Evolutionary conservation across 2,329 filamentous ascomycete species (phyloP), one percentile per base, ranked within the genome.

Genomic region (Beauveria australis): DNA sequence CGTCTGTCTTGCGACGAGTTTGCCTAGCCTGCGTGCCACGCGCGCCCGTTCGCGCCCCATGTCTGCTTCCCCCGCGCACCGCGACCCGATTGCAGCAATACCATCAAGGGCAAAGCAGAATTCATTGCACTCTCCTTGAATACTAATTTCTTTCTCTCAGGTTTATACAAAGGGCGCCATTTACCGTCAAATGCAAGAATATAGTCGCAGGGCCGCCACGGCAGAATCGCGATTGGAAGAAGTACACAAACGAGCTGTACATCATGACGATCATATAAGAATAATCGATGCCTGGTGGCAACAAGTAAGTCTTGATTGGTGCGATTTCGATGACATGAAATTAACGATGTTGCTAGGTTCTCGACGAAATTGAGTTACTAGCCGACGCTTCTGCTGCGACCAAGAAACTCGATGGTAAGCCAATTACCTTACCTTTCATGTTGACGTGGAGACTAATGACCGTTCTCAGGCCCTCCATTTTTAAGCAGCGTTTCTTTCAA

Each of bases 151-250:
- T n/a, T 70, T 58, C 10, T 62, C 63, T 63, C 66, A 76, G 74
- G 65, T 70, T 59, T 76, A 75, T 63, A 76, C 73, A 63, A 99
- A 97, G 78, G 94, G 96, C 78, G 94, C 94, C 65, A 96, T 99
- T 72, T 88, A 90, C 69, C 91, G 95, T 62, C 93, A 97, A 77
- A 96, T 99, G 92, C 90, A 92, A 72, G 94, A 97, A 76, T 97
- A 96, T 76, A 96, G 96, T 76, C 87, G 94, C 67, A 91, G 96
- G 72, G 92, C 92, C 72, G 81, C 83, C 61, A 89, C 89, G 46
- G 79, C 95, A 64, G 92, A 97, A 77, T 80, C 85, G 62, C 89
- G 90, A 70, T 79, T 97, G 63, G 88, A 88, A 70, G 89, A 96
- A 66, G 79, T 95, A 64, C 84, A 89, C 65, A 92, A 91, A 72